These are phyloP conservation scores for Colletotrichum sp. DNA, from an alignment of 2,329 filamentous ascomycete genomes.

Conservation along the genomic window DNA sequence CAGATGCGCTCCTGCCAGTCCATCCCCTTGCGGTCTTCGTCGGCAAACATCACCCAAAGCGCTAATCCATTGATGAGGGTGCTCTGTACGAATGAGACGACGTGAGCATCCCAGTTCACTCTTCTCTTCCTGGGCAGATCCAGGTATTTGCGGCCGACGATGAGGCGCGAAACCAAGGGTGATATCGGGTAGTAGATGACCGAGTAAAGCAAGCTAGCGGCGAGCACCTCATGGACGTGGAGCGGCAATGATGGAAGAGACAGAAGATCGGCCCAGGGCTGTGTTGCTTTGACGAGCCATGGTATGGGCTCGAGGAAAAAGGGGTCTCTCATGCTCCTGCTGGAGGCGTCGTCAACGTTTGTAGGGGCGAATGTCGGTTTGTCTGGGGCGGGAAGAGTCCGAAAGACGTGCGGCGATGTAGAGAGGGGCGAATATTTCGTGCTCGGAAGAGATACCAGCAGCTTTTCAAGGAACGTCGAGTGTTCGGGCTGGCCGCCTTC, in stretches of 20 bases:
- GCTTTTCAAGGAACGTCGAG: not conserved
- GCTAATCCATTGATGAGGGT: slow-evolving; percentile 73
- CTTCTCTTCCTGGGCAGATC: slow-evolving; percentile 66
- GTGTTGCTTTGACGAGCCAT: slow-evolving; percentile 58
- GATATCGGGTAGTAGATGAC: slow-evolving; percentile 70
- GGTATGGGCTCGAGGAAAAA: slow-evolving; percentile 70
- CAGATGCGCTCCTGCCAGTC: slow-evolving; percentile 72
- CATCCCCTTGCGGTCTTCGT: slow-evolving; percentile 72
- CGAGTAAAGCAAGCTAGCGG: slow-evolving; percentile 72
- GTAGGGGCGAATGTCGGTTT: not conserved
- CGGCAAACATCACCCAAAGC: slow-evolving; percentile 74
- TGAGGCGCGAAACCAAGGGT: slow-evolving; percentile 65
- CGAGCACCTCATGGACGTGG: slow-evolving; percentile 78
- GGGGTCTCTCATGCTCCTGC: slow-evolving; percentile 70
- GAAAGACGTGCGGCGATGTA: not conserved
- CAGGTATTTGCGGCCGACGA: slow-evolving; percentile 70
- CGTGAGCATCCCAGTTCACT: slow-evolving; percentile 85
- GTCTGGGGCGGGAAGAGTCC: not conserved
- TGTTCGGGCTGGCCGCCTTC: not conserved
- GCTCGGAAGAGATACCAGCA: not conserved
- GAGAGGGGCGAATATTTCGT: not conserved
- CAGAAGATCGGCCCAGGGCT: slow-evolving; percentile 69
- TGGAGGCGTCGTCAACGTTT: not conserved
- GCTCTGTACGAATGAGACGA: slow-evolving; percentile 83
- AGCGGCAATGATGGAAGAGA: slow-evolving; percentile 71